Evolutionary conservation across 2,329 filamentous ascomycete genomes (phyloP).

Genomic region (Colletotrichum acutatum): DNA sequence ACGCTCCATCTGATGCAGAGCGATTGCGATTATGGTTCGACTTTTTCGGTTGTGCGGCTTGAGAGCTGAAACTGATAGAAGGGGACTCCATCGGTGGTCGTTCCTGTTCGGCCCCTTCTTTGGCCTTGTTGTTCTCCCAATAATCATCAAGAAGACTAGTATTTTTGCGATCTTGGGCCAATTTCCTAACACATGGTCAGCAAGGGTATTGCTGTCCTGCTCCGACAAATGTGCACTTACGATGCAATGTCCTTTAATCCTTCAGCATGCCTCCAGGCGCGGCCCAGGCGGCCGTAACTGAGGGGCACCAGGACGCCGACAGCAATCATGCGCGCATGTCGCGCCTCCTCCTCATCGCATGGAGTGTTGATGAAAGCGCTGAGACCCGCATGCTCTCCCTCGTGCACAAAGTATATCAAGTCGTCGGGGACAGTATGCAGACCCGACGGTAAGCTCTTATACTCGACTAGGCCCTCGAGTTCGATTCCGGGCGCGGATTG

Average conservation of each 20-base stretch:
- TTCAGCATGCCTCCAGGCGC: slow-evolving; percentile 89
- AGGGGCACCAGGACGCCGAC: slow-evolving; percentile 90
- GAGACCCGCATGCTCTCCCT: slow-evolving; percentile 81
- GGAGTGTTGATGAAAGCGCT: slow-evolving; percentile 91
- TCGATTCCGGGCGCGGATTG: slow-evolving; percentile 74
- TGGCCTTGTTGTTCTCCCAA: slow-evolving; percentile 74
- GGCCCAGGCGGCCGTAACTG: slow-evolving; percentile 85
- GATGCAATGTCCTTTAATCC: slow-evolving; percentile 78
- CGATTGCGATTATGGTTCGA: slow-evolving; percentile 63
- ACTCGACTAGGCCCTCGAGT: slow-evolving; percentile 91
- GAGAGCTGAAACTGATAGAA: slow-evolving; percentile 53
- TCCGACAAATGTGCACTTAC: slow-evolving; percentile 53
- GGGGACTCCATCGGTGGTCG: slow-evolving; percentile 63
- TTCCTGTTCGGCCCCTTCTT: slow-evolving; percentile 48
- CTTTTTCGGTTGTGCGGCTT: slow-evolving; percentile 48
- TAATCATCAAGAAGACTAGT: slow-evolving; percentile 78
- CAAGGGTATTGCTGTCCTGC: slow-evolving; percentile 36
- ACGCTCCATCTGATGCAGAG: slow-evolving; percentile 71
- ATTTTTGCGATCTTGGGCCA: slow-evolving; percentile 73
- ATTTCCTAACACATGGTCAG: slow-evolving; percentile 54
- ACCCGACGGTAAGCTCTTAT: slow-evolving; percentile 94
- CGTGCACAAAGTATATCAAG: slow-evolving; percentile 93
- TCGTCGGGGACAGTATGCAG: slow-evolving; percentile 90
- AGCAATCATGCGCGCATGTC: slow-evolving; percentile 92
- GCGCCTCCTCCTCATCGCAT: slow-evolving; percentile 78